phyloP scores from a whole-genome alignment of 495 filamentous ascomycete genomes.

The Cercophora samala region DNA sequence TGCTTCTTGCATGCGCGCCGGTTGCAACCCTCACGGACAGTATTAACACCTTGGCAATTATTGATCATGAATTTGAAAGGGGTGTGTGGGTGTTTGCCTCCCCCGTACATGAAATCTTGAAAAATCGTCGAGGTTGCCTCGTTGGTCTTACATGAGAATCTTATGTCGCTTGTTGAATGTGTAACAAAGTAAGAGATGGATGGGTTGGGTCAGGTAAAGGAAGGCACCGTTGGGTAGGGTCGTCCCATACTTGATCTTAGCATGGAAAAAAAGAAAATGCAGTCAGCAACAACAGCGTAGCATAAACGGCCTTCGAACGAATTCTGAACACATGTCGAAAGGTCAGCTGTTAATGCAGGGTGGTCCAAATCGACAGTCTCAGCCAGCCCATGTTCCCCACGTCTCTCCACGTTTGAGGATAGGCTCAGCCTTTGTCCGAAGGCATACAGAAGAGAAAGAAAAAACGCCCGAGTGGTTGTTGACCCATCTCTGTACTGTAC shows the following conservation, averaged over 20 bases:
- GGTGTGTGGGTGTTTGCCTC: neutral
- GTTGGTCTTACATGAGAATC: neutral
- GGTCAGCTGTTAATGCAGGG: neutral
- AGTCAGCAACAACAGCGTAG: neutral
- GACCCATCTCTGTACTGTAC: neutral
- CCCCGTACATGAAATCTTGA: neutral
- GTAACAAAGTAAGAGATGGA: neutral
- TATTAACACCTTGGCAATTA: neutral
- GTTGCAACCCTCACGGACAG: neutral
- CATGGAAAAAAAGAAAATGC: neutral
- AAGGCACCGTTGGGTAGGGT: neutral
- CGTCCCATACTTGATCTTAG: neutral
- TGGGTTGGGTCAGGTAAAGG: neutral
- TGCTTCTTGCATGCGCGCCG: neutral
- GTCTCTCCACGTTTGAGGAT: neutral
- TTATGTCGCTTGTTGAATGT: neutral
- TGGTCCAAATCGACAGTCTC: neutral
- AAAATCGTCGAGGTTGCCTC: neutral
- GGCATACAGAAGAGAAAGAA: neutral
- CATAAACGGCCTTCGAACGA: neutral
- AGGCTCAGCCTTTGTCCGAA: neutral
- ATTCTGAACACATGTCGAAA: neutral
- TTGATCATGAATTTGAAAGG: neutral
- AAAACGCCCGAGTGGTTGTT: neutral
- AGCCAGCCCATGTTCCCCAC: neutral